Base-by-base conservation (phyloP, 257 asterid genomes). In the Solanum lycopersicoides region DNA sequence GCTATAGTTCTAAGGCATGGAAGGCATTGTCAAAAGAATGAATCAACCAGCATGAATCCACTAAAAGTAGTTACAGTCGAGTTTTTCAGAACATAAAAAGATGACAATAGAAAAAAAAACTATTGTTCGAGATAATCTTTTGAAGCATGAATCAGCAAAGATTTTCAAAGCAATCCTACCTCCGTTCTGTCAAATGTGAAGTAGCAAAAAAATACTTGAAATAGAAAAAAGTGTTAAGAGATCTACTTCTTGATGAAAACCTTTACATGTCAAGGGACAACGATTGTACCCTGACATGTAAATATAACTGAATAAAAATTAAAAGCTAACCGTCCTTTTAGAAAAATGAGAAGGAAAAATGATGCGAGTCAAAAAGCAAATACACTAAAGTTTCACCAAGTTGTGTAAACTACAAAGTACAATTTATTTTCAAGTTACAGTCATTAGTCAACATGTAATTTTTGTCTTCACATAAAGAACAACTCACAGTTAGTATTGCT, bases 401-500 rank as follows among this genome's bases (percentile, higher is more conserved):
- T 74, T 74, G 45, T 23, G 15, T 84, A 16, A 84, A 39, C 59
- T 39, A 50, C 12, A 6, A 41, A 42, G 53, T 66, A 65, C 73
- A 14, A 41, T 28, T n/a, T 12, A 1, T 83, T 84, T 23, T 72
- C 60, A 72, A 72, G 83, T 66, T 82, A 76, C 80, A 35, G 56
- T 32, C 34, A 39, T 50, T 45, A 53, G 28, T 1, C 4, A 73
- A 34, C 83, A 76, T 12, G 59, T n/a, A 76, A 41, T n/a, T 75
- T 39, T 23, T 41, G 56, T 23, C 83, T 39, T 50, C 20, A 23
- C 59, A 86, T 85, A 45, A 66, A 69, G 88, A 72, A 87, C 74
- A 23, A 93, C 98, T 91, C 89, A 96, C 99, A 82, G 98, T 95
- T 90, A 95, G 79, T 86, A 95, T 92, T 90, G 98, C 98, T 93